Base-by-base conservation (phyloP, 2,329 filamentous ascomycete species). In the Hypoxylon sp. region DNA sequence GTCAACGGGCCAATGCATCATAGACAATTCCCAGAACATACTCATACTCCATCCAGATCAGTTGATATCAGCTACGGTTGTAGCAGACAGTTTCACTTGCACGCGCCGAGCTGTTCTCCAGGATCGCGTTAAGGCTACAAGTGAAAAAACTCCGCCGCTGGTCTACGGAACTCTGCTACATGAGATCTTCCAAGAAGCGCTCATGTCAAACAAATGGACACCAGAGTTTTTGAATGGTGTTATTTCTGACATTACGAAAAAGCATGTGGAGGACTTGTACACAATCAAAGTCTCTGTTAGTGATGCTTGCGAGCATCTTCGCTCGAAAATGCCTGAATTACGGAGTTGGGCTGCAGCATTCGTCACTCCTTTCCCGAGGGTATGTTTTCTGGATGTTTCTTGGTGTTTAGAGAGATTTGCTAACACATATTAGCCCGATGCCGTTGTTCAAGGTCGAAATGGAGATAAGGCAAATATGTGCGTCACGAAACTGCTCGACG, bases 71-170 rank as follows among this genome's bases (percentile, higher is more conserved):
- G 92, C 96, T 2, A 98, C 96, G 0, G 93, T 97, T 4, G 92
- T 99, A 46, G 94, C 94, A n/a, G 96, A 99, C 79, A 97, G 96
- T 0, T 97, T 98, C 77, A 91, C 90, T 23, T 99, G 96, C 77
- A 90, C 92, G 77, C 91, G 96, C 17, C 91, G 95, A 70, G 94
- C 96, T 30, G 95, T 98, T 1, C 86, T 99, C 25, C 94, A 98
- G 79, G 95, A 99, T 78, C 91, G 96, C 32, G 91, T 99, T 74
- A 98, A 98, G 79, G 93, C 93, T 7, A 95, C 94, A 0, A 91
- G 90, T 74, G 92, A 93, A 71, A 86, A 93, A 2, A 93, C 90
- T 48, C 87, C 92, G 34, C 89, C 94, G 0, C 89, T 97, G 73
- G 89, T 98, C 0, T 98, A 98, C 76, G 96, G 96, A 51, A 96